Percentiles rank a stretch among this genome's conserved stretches.
These are phyloP conservation scores for Dothidotthia symphoricarpi DNA, from an alignment of 2,329 filamentous ascomycete species.

Conservation along the genomic window DNA sequence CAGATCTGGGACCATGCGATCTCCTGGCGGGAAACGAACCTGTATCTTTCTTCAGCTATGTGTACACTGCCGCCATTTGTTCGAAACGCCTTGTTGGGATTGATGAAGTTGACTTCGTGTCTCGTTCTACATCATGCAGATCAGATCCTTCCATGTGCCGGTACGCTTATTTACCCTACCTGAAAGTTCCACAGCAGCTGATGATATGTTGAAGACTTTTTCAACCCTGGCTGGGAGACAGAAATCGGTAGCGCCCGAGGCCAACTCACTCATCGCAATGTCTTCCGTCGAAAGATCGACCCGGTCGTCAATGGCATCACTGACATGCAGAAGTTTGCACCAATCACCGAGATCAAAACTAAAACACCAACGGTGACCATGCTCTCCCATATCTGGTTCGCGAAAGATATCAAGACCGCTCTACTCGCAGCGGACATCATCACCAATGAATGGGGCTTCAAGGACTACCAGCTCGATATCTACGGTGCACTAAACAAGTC, in stretches of 20 bases:
- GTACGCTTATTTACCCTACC: slow-evolving; percentile 11
- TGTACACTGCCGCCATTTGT: slow-evolving; percentile 44
- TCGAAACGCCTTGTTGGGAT: slow-evolving; percentile 40
- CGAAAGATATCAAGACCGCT: slow-evolving; percentile 64
- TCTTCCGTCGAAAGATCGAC: slow-evolving; percentile 60
- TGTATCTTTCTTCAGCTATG: slow-evolving; percentile 43
- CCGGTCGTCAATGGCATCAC: slow-evolving; percentile 65
- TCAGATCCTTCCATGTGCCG: slow-evolving; percentile 45
- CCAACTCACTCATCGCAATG: slow-evolving; percentile 56
- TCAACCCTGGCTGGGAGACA: slow-evolving; percentile 64
- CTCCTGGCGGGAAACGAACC: slow-evolving; percentile 57
- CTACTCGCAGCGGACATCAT: slow-evolving; percentile 64
- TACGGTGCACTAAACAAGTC: slow-evolving; percentile 64
- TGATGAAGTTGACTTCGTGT: slow-evolving; percentile 44
- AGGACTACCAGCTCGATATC: slow-evolving; percentile 61
- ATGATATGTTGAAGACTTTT: slow-evolving; percentile 56
- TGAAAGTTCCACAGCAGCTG: neutral
- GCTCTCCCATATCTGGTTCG: slow-evolving; percentile 61
- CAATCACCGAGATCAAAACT: slow-evolving; percentile 59
- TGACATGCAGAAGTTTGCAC: slow-evolving; percentile 62
- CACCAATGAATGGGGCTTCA: slow-evolving; percentile 65
- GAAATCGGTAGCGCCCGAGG: slow-evolving; percentile 61
- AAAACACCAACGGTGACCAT: slow-evolving; percentile 62
- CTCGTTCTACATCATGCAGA: slow-evolving; percentile 56
- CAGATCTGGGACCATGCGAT: slow-evolving; percentile 66